These are phyloP conservation scores for Penicillium sp. DNA, from an alignment of 2,329 filamentous ascomycete genomes.

Conservation along the genomic window DNA sequence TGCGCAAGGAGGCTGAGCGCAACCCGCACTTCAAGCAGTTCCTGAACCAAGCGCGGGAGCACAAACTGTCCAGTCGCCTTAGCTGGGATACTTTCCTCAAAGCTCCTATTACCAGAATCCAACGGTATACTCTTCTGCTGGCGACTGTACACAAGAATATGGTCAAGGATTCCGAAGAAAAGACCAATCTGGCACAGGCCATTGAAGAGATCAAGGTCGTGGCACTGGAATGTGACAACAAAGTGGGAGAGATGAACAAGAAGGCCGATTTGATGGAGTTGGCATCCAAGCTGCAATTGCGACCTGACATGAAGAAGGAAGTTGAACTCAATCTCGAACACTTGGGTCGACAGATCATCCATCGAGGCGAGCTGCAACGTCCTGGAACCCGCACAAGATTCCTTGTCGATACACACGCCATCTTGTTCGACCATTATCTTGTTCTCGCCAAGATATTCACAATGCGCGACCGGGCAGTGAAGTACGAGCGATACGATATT, in stretches of 20 bases:
- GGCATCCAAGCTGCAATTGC: constrained; percentile 74
- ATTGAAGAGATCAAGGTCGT: constrained; percentile 90
- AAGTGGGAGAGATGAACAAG: constrained; percentile 87
- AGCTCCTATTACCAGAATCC: constrained; percentile 84
- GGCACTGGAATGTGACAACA: constrained; percentile 84
- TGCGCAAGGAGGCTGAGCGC: constrained; percentile 77
- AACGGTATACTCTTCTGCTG: constrained; percentile 82
- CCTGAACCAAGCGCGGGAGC: constrained; percentile 72
- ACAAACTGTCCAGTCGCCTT: constrained; percentile 76
- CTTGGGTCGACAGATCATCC: constrained; percentile 85
- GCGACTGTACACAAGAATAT: constrained; percentile 82
- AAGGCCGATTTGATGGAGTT: constrained; percentile 87
- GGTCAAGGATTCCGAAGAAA: constrained; percentile 81
- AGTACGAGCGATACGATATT: constrained; percentile 83
- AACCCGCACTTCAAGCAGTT: constrained; percentile 87
- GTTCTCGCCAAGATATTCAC: constrained; percentile 80
- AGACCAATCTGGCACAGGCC: constrained; percentile 75
- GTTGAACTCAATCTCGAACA: constrained; percentile 89
- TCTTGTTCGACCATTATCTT: constrained; percentile 95
- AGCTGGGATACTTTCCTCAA: constrained; percentile 96
- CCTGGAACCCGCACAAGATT: constrained; percentile 84
- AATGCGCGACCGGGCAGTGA: constrained; percentile 67
- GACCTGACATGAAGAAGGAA: constrained; percentile 78
- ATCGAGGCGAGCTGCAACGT: constrained; percentile 82
- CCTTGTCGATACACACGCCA: constrained; percentile 89